Conservation (phyloP, 352 stramenopile genomes). For the Thalassiosira delicatula region DNA sequence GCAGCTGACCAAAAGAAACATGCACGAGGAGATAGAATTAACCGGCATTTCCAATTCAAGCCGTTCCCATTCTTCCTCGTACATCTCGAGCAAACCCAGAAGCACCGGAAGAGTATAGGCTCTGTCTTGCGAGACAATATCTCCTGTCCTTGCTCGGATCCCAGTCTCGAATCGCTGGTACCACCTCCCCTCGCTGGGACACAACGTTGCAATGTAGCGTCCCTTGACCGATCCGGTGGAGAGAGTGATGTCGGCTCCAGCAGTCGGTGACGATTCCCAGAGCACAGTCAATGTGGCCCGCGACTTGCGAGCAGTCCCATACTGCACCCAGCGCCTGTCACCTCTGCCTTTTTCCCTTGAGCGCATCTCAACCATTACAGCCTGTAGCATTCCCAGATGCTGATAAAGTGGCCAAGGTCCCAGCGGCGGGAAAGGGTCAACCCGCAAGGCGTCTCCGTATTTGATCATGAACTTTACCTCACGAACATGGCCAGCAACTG, state of each 20-base stretch:
- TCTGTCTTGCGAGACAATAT: slow-evolving; percentile 37
- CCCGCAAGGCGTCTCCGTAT: background rate
- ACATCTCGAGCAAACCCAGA: slow-evolving; percentile 17
- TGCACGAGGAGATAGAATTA: background rate
- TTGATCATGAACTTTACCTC: slow-evolving; percentile 4
- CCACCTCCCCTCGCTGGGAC: slow-evolving; percentile 5
- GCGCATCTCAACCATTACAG: slow-evolving; percentile 30
- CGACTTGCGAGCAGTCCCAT: background rate
- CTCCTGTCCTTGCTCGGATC: slow-evolving; percentile 15
- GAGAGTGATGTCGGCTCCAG: slow-evolving; percentile 14
- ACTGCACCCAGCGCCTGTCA: background rate
- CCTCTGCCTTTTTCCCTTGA: slow-evolving; percentile 15
- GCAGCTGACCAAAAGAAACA: slow-evolving; percentile 35
- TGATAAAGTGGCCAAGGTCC: slow-evolving; percentile 11
- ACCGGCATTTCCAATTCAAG: no score
- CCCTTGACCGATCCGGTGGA: background rate
- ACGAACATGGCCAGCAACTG: slow-evolving; percentile 14
- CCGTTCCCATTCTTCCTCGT: slow-evolving; percentile 15
- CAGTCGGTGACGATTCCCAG: slow-evolving; percentile 11
- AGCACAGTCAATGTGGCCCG: slow-evolving; percentile 14
- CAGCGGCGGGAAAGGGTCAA: background rate
- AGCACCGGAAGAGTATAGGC: slow-evolving; percentile 43
- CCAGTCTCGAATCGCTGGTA: slow-evolving; percentile 4
- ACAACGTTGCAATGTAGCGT: slow-evolving; percentile 7
- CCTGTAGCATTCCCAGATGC: slow-evolving; percentile 25